Base-by-base conservation (phyloP, 768 basidiomycete genomes). In the Kondoa subrosea region DNA sequence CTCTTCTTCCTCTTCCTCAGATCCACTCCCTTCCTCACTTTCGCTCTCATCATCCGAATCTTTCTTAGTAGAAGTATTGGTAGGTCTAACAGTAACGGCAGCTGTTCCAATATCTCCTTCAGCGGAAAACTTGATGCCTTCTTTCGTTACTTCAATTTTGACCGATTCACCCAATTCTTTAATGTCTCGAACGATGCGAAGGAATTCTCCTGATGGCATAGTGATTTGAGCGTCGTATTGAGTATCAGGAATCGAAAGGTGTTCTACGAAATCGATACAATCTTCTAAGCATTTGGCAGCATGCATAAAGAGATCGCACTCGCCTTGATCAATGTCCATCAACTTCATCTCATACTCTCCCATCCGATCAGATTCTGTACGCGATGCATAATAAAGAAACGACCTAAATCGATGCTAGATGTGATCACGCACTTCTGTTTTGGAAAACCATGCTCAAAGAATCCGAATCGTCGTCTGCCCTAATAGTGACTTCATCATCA, bases 281-380 rank as follows among this genome's bases (percentile, higher is more conserved):
- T n/a, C n/a, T n/a, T n/a, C 17, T 63, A 63, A 27, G 30, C 34
- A 31, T 63, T 27, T 14, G 8, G 21, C 21, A 50, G 40, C 8
- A 21, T 50, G 21, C 40, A 50, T 8, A 8, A 50, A 21, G 40
- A 50, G 40, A 50, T 21, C 12, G 8, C 12, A 50, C 33, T 63
- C 27, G 33, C 61, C 61, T 63, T 89, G 81, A 77, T 99, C 93
- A 75, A 99, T 99, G 74, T 97, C 93, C 93, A 99, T 96, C 65
- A 97, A 84, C 77, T 97, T 97, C 87, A 99, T 89, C 73, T 95
- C 91, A 79, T 99, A 99, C 76, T 96, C 90, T 29, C 91, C 91
- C 65, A 97, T 86, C 70, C 95, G 85, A 77, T 95, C 93, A 2
- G 86, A 83, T 78, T 85, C 92, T 95, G 72, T 3, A 57, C 65